Conservation (phyloP, 345 rosid species). For the Eucalyptus microcorys region DNA sequence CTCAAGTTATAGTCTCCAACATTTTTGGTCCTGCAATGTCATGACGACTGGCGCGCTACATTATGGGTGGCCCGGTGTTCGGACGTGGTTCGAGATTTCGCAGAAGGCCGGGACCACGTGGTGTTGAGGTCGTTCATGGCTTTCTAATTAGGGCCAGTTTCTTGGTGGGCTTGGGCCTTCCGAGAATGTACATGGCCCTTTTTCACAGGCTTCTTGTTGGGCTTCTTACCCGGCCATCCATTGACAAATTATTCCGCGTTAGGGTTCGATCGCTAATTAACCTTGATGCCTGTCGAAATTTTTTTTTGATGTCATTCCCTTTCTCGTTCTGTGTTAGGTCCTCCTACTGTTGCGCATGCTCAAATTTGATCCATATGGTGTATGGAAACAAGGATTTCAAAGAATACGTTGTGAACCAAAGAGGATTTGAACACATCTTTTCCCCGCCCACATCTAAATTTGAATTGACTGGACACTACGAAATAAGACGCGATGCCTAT, state of each 20-base stretch:
- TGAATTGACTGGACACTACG: no score
- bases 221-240: not conserved
- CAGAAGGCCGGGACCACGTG: not conserved
- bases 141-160: not conserved
- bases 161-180: not conserved
- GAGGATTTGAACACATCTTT: not conserved
- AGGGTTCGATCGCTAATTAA: not conserved
- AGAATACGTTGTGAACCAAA: not conserved
- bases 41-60: not conserved
- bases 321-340: not conserved
- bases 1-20: not conserved
- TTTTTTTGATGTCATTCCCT: not conserved
- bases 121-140: not conserved
- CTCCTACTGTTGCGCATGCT: not conserved
- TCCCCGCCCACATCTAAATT: not conserved
- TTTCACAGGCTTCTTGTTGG: not conserved
- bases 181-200: not conserved
- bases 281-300: not conserved
- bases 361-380: not conserved
- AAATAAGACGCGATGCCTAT: not conserved
- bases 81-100: not conserved
- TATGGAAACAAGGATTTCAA: not conserved
- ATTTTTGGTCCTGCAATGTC: not conserved
- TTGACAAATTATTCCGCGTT: not conserved
- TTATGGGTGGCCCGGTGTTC: not conserved